Conservation (phyloP, 139 green algal species). For the Chlorella sp. region DNA sequence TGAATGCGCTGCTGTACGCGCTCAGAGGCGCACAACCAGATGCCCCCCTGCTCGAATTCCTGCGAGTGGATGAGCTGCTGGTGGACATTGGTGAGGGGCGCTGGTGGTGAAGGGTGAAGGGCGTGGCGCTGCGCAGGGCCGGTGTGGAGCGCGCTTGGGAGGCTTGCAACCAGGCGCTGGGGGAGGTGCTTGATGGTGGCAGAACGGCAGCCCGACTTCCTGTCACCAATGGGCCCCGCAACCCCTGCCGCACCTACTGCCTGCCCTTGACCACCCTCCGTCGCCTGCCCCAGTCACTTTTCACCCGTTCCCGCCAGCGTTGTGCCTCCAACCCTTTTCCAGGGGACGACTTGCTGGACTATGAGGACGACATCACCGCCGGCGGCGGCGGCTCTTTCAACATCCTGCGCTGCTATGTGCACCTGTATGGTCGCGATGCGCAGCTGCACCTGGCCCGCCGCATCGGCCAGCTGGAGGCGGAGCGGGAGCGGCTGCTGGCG, state of each 20-base stretch:
- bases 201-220: too few relatives aligned
- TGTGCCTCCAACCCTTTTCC: background rate
- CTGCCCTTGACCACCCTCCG: background rate
- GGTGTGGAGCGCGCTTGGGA: too few relatives aligned
- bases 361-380: slow-evolving; percentile 75
- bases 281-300: background rate
- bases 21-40: slow-evolving; percentile 58
- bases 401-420: slow-evolving; percentile 63
- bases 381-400: slow-evolving; percentile 71
- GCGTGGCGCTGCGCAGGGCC: too few relatives aligned
- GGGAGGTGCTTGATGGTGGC: too few relatives aligned
- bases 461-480: slow-evolving; percentile 28
- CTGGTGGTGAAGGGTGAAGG: too few relatives aligned
- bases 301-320: background rate
- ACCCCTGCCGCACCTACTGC: background rate
- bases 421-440: slow-evolving; percentile 53
- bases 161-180: too few relatives aligned
- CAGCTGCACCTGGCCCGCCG: slow-evolving; percentile 42
- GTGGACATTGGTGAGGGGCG: slow-evolving; percentile 70
- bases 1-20: slow-evolving; percentile 50
- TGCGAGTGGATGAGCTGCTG: slow-evolving; percentile 75
- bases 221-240: background rate
- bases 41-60: slow-evolving; percentile 64
- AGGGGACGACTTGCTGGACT: slow-evolving; percentile 78
- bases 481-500: slow-evolving; percentile 48